Evolutionary conservation across 345 rosid species (phyloP).

Genomic region (Linum usitatissimum): DNA sequence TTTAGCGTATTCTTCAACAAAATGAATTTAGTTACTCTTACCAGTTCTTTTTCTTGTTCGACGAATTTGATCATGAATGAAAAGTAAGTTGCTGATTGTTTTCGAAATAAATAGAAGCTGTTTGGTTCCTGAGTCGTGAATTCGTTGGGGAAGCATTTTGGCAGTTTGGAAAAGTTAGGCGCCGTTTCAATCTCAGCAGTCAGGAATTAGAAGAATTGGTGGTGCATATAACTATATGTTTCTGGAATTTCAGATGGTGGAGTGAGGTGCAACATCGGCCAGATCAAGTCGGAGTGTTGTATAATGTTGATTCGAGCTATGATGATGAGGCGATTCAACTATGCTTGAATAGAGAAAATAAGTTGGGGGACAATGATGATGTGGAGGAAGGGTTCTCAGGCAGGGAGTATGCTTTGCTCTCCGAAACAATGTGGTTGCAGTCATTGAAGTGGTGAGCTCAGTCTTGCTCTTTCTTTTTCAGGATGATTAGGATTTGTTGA

Average conservation of each 20-base stretch:
- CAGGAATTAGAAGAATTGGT: neutral
- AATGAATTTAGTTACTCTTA: no score
- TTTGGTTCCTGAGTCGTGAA: neutral
- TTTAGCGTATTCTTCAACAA: neutral
- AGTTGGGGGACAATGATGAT: neutral
- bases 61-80: no score
- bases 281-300: constrained; percentile 11
- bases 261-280: neutral
- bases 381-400: constrained; percentile 2
- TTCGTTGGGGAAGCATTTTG: neutral
- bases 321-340: constrained; percentile 6
- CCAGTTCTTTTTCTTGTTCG: no score
- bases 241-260: constrained; percentile 16
- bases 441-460: constrained; percentile 16
- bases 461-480: neutral
- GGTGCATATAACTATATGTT: neutral
- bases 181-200: no score
- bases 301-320: constrained; percentile 4
- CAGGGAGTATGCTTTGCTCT: constrained; percentile 13
- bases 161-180: no score
- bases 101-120: neutral
- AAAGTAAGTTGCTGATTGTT: no score
- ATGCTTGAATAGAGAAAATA: constrained; percentile 7
- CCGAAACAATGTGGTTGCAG: constrained; percentile 19
- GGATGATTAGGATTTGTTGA: neutral